These are phyloP conservation scores for Calonectria henricotiae DNA, from an alignment of 2,329 filamentous ascomycete genomes.

Conservation along the genomic window DNA sequence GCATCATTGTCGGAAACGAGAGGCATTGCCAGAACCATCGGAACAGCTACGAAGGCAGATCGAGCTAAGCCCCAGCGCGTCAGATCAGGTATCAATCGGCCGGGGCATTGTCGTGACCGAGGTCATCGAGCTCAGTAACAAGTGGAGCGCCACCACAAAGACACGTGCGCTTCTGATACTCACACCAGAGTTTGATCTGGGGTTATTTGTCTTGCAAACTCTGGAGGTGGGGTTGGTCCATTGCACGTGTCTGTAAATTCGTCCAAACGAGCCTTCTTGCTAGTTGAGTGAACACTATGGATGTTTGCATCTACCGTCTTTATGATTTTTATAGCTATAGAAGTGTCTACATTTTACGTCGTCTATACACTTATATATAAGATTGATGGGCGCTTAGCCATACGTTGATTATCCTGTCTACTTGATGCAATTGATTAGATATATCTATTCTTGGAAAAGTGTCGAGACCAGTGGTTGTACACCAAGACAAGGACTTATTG, in stretches of 20 bases:
- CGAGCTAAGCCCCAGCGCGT: not conserved
- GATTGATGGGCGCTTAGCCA: not conserved
- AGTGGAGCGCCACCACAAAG: not conserved
- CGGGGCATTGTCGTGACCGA: not conserved
- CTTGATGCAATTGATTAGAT: not conserved
- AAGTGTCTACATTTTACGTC: not conserved
- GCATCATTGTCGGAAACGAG: not conserved
- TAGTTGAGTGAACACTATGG: not conserved
- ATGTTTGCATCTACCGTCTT: not conserved
- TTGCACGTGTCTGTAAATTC: not conserved
- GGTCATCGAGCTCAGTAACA: not conserved
- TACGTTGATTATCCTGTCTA: not conserved
- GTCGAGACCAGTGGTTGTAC: not conserved
- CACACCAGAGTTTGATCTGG: not conserved
- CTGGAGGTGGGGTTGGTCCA: constrained; percentile 2
- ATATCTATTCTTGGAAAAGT: not conserved
- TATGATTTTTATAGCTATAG: not conserved
- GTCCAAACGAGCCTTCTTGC: not conserved
- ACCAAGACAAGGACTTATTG: not conserved
- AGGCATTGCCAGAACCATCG: not conserved
- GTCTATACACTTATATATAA: too few relatives aligned
- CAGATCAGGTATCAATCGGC: not conserved
- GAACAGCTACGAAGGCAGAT: not conserved
- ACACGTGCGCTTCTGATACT: not conserved
- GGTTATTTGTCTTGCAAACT: constrained; percentile 2